A percentile compares a stretch with the other conserved stretches of the same genome.
phyloP scores from a whole-genome alignment of 2,329 filamentous ascomycete species.

The Ustilaginoidea virens region DNA sequence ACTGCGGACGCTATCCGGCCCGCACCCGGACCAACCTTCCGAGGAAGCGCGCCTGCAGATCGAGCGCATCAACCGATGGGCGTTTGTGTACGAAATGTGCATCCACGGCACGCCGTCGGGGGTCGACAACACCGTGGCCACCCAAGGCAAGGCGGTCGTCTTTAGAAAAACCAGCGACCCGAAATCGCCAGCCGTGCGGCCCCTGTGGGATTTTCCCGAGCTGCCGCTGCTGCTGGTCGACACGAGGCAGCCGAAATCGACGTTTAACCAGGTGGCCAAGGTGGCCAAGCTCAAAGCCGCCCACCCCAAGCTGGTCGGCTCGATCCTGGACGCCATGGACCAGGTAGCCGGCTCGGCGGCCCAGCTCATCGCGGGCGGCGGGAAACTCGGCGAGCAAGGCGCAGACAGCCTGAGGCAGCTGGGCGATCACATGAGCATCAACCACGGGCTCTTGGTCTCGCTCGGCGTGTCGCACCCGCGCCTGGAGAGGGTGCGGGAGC shows the following conservation, averaged over 20 bases:
- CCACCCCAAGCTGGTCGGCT: conserved; percentile 63
- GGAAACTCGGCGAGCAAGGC: conserved; percentile 52
- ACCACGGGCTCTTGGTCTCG: conserved; percentile 82
- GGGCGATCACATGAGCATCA: conserved; percentile 81
- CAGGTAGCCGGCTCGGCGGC: conserved; percentile 44
- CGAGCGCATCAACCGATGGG: conserved; percentile 94
- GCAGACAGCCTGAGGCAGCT: conserved; percentile 52
- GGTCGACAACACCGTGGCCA: conserved; percentile 90
- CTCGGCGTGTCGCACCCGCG: conserved; percentile 90
- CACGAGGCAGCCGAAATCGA: conserved; percentile 77
- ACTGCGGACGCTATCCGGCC: conserved; percentile 73
- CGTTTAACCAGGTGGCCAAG: conserved; percentile 61
- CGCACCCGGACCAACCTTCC: conserved; percentile 78
- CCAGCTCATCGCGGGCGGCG: conserved; percentile 37
- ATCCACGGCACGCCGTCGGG: conserved; percentile 95
- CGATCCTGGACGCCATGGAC: conserved; percentile 77
- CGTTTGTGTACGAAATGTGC: conserved; percentile 91
- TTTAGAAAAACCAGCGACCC: conserved; percentile 70
- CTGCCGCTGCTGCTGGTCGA: conserved; percentile 81
- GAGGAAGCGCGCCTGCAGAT: conserved; percentile 82
- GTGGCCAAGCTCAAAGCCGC: conserved; percentile 61
- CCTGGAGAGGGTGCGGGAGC: conserved; percentile 77
- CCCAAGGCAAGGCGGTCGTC: conserved; percentile 85
- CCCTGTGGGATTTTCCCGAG: conserved; percentile 80
- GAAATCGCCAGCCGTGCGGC: conserved; percentile 59